Evolutionary conservation across 2,329 filamentous ascomycete genomes (phyloP), one percentile per base, ranked within the genome.

Genomic region (Trichoderma sp.): DNA sequence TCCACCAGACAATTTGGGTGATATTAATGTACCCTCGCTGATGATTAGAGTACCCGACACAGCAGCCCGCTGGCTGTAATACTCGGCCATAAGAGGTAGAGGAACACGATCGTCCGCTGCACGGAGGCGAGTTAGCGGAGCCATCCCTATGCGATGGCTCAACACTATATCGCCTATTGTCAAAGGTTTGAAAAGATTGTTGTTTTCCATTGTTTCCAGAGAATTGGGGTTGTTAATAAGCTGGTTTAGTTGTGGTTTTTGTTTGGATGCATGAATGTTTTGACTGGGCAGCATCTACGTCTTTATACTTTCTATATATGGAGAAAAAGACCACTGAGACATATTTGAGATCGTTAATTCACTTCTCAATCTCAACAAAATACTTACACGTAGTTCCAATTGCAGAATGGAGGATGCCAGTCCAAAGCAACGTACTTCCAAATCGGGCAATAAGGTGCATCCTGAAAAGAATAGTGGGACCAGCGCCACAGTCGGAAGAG

Each of bases 11-110:
- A 72, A 76, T 0, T 75, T 32, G 0, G 75, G 78, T 15, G 79
- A 84, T 72, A 76, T 73, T 78, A 85, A 78, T 81, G 87, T 80
- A 80, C 84, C 84, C 73, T 86, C 84, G n/a, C 80, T 80, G 67
- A 86, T 80, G 30, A 86, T 73, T 3, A 86, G 80, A 0, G 78
- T 81, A 11, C 85, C 85, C 0, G 83, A 82, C 0, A 78, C 76
- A 4, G 78, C 79, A 32, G 82, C 82, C 4, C 85, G 83, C 72
- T 87, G 83, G 11, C 75, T 53, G 74, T 87, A 87, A 77, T 86
- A 85, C 36, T 80, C 72, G n/a, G 71, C 86, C 26, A 80, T 76
- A 3, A 78, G 75, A 0, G 39, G 36, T 12, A 12, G 26, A 47
- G 61, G 36, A 30, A 26, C 17, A 32, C 39, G 61, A 20, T 64